Evolutionary conservation across 2,329 filamentous ascomycete species (phyloP).

Genomic region (Ophiocordyceps camponoti-rufipedis): DNA sequence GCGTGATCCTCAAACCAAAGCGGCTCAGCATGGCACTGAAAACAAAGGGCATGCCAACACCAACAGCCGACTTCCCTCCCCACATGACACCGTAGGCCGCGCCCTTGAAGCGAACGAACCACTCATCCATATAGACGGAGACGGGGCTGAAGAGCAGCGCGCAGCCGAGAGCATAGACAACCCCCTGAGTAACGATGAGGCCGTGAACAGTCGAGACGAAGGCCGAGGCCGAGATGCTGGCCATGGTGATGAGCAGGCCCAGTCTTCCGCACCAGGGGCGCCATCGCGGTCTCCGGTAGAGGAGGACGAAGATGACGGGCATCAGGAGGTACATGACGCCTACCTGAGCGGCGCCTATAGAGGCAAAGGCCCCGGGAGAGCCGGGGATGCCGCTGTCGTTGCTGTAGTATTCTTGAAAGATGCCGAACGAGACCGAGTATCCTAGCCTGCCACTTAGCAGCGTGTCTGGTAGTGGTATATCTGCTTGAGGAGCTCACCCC

Average conservation of each 20-base stretch:
- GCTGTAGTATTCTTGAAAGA: conserved; percentile 49
- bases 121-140: conserved; percentile 41
- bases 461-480: too few relatives aligned
- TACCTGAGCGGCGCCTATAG: conserved; percentile 8
- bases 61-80: conserved; percentile 32
- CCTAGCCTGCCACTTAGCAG: conserved; percentile 5
- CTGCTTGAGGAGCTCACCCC: conserved; percentile 6
- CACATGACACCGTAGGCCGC: conserved; percentile 46
- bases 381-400: conserved; percentile 36
- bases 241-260: conserved; percentile 26
- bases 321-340: conserved; percentile 34
- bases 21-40: conserved; percentile 29
- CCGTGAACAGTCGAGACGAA: conserved; percentile 29
- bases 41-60: conserved; percentile 29
- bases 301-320: conserved; percentile 27
- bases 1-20: conserved; percentile 31
- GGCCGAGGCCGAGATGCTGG: conserved; percentile 28
- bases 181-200: conserved; percentile 40
- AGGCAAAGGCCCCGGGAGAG: conserved; percentile 10
- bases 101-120: conserved; percentile 39
- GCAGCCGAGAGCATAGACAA: conserved; percentile 42
- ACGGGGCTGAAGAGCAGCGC: conserved; percentile 35
- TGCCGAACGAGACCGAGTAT: conserved; percentile 32
- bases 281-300: conserved; percentile 20
- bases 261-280: conserved; percentile 20